Percentiles rank a stretch among this genome's conserved stretches.
Conservation (phyloP, 2,329 filamentous ascomycete genomes). For the Macrophomina pseudophaseolina region DNA sequence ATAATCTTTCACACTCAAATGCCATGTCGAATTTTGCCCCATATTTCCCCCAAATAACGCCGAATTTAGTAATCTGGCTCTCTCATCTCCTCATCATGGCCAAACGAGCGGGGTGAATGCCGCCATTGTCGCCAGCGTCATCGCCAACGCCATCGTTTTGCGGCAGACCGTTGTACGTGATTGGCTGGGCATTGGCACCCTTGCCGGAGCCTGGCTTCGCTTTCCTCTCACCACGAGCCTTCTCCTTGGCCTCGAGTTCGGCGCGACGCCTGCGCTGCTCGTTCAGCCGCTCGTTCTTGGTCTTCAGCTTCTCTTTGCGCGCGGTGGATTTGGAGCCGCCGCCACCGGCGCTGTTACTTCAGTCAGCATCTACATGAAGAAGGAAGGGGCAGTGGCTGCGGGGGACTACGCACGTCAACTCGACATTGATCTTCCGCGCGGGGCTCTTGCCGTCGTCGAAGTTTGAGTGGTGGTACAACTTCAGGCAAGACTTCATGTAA, state of each 20-base stretch:
- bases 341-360: conserved; percentile 70
- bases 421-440: conserved; percentile 84
- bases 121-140: conserved; percentile 32
- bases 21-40: neutral
- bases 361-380: neutral
- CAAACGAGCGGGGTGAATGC: conserved; percentile 46
- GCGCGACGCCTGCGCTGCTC: conserved; percentile 65
- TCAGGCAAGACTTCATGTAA: conserved; percentile 90
- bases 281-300: conserved; percentile 85
- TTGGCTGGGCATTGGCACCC: conserved; percentile 16
- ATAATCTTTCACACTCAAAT: neutral
- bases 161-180: conserved; percentile 36
- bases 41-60: neutral
- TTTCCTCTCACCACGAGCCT: conserved; percentile 50
- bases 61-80: neutral
- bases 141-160: conserved; percentile 26
- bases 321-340: conserved; percentile 79
- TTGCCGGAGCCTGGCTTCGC: conserved; percentile 29
- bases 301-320: conserved; percentile 76
- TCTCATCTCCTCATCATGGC: conserved; percentile 39
- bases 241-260: conserved; percentile 54
- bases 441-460: conserved; percentile 67
- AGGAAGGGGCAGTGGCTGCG: neutral
- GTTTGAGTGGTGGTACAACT: conserved; percentile 84
- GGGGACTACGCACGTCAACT: conserved; percentile 72